Evolutionary conservation across 2,329 filamentous ascomycete species (phyloP).

Genomic region (Cladosporium phlei): DNA sequence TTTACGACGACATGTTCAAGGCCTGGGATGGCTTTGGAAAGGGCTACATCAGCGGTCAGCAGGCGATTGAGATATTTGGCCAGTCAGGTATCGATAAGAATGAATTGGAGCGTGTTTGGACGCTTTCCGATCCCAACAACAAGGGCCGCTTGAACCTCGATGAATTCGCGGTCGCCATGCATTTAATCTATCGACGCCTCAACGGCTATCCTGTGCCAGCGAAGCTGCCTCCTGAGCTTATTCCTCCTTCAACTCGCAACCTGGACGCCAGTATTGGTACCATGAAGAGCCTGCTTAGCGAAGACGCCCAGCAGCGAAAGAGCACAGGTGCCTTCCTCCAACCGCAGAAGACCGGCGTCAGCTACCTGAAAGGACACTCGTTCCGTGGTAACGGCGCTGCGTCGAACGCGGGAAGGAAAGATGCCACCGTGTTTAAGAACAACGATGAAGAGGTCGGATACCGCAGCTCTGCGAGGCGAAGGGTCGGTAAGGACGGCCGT

Average conservation of each 20-base stretch:
- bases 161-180: constrained; percentile 98
- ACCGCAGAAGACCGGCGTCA: constrained; percentile 95
- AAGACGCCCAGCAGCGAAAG: constrained; percentile 87
- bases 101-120: constrained; percentile 92
- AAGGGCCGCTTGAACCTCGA: constrained; percentile 92
- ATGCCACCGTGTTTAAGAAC: constrained; percentile 94
- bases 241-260: constrained; percentile 91
- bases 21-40: constrained; percentile 95
- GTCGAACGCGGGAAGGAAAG: constrained; percentile 65
- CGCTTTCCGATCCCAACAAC: constrained; percentile 86
- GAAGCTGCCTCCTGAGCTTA: constrained; percentile 81
- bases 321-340: constrained; percentile 83
- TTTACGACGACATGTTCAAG: constrained; percentile 90
- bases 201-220: constrained; percentile 92
- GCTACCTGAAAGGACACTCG: constrained; percentile 92
- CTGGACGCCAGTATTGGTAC: constrained; percentile 88
- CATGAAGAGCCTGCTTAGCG: constrained; percentile 81
- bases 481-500: constrained; percentile 61
- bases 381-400: constrained; percentile 61
- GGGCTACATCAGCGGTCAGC: constrained; percentile 84
- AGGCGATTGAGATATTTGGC: constrained; percentile 94
- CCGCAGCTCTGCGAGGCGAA: constrained; percentile 84
- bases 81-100: constrained; percentile 89
- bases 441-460: constrained; percentile 84
- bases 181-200: constrained; percentile 94